These are phyloP conservation scores for Durotheca rogersii DNA, from an alignment of 495 filamentous ascomycete genomes.

Conservation along the genomic window DNA sequence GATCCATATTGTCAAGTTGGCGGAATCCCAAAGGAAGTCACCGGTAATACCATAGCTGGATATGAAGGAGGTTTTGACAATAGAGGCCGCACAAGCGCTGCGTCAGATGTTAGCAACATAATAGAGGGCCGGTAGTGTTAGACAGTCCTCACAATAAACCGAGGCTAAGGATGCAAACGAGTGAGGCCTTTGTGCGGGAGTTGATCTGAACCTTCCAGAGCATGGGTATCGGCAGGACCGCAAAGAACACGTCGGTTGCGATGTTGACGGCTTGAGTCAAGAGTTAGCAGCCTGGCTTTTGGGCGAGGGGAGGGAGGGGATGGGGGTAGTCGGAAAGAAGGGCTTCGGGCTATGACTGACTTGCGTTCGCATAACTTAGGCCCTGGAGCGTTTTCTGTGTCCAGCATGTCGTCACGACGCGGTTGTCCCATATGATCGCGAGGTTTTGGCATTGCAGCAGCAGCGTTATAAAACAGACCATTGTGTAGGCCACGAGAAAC, in stretches of 20 bases:
- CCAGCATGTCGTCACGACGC: slow-evolving; percentile 41
- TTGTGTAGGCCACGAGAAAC: slow-evolving; percentile 45
- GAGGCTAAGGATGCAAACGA: slow-evolving; percentile 45
- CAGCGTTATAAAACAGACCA: slow-evolving; percentile 35
- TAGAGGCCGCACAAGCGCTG: slow-evolving; percentile 48
- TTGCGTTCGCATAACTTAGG: slow-evolving; percentile 42
- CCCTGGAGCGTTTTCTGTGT: slow-evolving; percentile 29
- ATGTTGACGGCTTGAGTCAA: slow-evolving; percentile 40
- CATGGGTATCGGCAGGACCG: slow-evolving; percentile 47
- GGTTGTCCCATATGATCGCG: slow-evolving; percentile 38
- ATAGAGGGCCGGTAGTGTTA: neutral
- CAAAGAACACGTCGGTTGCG: slow-evolving; percentile 46
- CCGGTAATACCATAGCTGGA: slow-evolving; percentile 40
- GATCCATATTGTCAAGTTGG: slow-evolving; percentile 39
- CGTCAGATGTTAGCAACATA: neutral
- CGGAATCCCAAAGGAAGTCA: slow-evolving; percentile 51
- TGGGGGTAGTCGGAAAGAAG: neutral
- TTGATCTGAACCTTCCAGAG: slow-evolving; percentile 50
- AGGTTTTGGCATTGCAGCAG: slow-evolving; percentile 36
- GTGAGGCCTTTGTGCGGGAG: slow-evolving; percentile 39
- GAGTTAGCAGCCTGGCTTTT: slow-evolving; percentile 19
- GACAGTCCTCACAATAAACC: slow-evolving; percentile 44
- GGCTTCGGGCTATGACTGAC: slow-evolving; percentile 12
- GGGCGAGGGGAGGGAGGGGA: no score
- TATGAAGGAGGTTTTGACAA: slow-evolving; percentile 48